Conservation (phyloP, 1,284 basidiomycete species). For the Sanguinoderma infundibulare region DNA sequence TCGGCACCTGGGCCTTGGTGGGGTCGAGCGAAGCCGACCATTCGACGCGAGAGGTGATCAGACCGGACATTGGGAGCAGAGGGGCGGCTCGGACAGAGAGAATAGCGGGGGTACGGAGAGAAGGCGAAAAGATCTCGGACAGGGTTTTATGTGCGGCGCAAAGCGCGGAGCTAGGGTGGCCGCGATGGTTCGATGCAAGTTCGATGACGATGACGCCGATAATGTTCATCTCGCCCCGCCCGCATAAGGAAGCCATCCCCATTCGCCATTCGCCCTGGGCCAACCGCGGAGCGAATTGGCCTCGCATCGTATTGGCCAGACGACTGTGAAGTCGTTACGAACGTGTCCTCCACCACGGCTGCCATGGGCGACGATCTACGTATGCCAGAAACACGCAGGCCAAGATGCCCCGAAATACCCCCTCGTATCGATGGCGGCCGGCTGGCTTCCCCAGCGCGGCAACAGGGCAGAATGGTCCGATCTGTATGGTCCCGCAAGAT, state of each 20-base stretch:
- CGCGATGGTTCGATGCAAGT: slow-evolving; percentile 27
- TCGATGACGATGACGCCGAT: slow-evolving; percentile 10
- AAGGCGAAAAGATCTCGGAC: slow-evolving; percentile 12
- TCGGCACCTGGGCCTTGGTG: slow-evolving; percentile 65
- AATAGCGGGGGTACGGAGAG: slow-evolving; percentile 17
- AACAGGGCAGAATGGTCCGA: slow-evolving; percentile 11
- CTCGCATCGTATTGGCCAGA: slow-evolving; percentile 13
- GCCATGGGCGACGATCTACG: neutral
- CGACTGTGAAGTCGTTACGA: slow-evolving; percentile 18
- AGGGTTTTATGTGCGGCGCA: slow-evolving; percentile 22
- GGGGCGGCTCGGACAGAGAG: slow-evolving; percentile 1
- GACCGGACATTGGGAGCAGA: slow-evolving; percentile 24
- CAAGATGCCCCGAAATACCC: neutral
- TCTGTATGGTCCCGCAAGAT: slow-evolving; percentile 12
- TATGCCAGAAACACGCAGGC: neutral
- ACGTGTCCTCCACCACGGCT: slow-evolving; percentile 14
- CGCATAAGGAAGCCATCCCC: neutral
- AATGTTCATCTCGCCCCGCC: slow-evolving; percentile 4
- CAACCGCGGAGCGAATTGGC: neutral
- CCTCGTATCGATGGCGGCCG: slow-evolving; percentile 22
- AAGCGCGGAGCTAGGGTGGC: slow-evolving; percentile 39
- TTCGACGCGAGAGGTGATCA: slow-evolving; percentile 82
- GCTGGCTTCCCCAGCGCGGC: slow-evolving; percentile 15
- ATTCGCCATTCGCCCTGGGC: neutral
- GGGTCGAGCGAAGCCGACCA: slow-evolving; percentile 89